Evolutionary conservation across 176 grass and related monocot genomes (phyloP).

Genomic region (Ananas comosus): DNA sequence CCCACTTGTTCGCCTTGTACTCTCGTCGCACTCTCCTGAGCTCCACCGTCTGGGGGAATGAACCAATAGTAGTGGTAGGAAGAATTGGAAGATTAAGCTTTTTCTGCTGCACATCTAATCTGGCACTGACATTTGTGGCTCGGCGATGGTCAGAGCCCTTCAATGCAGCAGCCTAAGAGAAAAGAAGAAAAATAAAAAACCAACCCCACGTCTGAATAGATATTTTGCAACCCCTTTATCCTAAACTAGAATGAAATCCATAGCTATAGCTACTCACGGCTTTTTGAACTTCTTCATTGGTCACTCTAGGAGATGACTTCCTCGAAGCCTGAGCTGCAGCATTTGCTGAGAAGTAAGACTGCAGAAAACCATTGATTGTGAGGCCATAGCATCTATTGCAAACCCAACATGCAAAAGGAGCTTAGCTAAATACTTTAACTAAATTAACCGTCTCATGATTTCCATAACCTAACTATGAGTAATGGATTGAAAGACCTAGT

Average conservation of each 20-base stretch:
- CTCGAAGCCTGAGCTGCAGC: constrained; percentile 81
- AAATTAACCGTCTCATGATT: background rate
- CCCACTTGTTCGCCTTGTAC: constrained; percentile 91
- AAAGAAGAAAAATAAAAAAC: background rate
- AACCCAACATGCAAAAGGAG: background rate
- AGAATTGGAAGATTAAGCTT: constrained; percentile 84
- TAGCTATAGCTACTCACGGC: constrained; percentile 45
- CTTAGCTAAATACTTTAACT: background rate
- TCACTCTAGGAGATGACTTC: constrained; percentile 81
- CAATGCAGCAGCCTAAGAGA: constrained; percentile 61
- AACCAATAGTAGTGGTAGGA: constrained; percentile 83
- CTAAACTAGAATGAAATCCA: constrained; percentile 2
- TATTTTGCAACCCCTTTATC: background rate
- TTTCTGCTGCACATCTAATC: constrained; percentile 77
- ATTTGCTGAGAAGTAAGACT: constrained; percentile 86
- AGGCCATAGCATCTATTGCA: background rate
- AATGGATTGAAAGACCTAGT: background rate
- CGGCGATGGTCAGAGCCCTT: constrained; percentile 80
- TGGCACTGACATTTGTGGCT: constrained; percentile 50
- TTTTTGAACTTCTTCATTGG: constrained; percentile 83
- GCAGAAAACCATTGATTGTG: constrained; percentile 3
- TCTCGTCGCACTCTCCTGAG: constrained; percentile 85
- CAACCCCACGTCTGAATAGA: background rate
- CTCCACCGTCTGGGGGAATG: constrained; percentile 78
- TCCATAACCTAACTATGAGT: background rate